Evolutionary conservation across 345 rosid species (phyloP).

Genomic region (Reutealis trisperma): DNA sequence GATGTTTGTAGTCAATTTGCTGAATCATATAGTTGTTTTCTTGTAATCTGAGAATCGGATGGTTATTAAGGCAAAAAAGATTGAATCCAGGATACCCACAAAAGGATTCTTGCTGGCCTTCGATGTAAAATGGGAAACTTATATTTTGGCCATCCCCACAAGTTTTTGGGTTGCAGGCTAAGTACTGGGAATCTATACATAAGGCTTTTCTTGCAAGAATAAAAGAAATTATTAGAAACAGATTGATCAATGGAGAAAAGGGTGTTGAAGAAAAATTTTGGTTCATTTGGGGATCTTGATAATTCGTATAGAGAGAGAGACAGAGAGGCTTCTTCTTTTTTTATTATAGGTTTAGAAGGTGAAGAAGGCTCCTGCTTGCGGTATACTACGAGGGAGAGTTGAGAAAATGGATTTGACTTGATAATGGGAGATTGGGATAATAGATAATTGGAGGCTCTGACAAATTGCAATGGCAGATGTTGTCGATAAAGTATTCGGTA

Average conservation of each 20-base stretch:
- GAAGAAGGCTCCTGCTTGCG: too few species aligned
- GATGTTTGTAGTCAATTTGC: constrained; percentile 33
- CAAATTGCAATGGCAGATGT: background rate
- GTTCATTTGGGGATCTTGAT: constrained; percentile 18
- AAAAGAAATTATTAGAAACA: constrained; percentile 10
- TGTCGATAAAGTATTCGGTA: background rate
- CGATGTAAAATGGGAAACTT: constrained; percentile 43
- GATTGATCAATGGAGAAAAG: constrained; percentile 11
- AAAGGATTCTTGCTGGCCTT: constrained; percentile 18
- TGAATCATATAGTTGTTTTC: constrained; percentile 25
- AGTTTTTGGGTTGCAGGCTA: constrained; percentile 27
- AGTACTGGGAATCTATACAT: constrained; percentile 16
- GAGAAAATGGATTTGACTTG: constrained; percentile 14
- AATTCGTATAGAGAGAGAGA: background rate
- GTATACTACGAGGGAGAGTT: background rate
- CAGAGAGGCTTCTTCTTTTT: background rate
- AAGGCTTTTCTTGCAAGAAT: constrained; percentile 6
- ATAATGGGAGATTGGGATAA: background rate
- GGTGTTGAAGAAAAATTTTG: background rate
- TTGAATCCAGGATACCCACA: constrained; percentile 57
- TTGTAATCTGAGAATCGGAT: constrained; percentile 30
- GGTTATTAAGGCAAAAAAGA: constrained; percentile 32
- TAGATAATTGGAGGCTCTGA: too few species aligned
- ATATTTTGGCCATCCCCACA: constrained; percentile 37
- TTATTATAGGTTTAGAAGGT: too few species aligned